Conservation (phyloP, 352 stramenopile genomes). For the Phytopythium vexans region DNA sequence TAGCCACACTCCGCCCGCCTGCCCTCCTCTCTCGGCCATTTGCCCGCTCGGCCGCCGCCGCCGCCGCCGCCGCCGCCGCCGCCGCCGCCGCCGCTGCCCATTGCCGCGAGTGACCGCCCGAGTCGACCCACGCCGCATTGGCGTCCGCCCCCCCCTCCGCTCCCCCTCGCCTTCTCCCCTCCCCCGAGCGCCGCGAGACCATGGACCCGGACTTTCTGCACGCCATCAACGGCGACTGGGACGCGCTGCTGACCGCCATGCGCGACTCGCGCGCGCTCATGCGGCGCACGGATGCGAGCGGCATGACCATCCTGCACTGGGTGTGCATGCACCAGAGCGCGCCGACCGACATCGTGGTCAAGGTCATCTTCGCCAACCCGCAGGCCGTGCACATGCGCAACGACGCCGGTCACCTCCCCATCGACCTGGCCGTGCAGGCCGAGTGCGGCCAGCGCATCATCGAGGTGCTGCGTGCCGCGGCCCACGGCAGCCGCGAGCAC, state of each 20-base stretch:
- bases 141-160: not conserved
- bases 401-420: constrained; percentile 67
- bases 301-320: constrained; percentile 82
- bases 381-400: constrained; percentile 69
- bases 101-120: constrained; percentile 6
- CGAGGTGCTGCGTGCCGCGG: constrained; percentile 60
- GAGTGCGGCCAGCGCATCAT: constrained; percentile 73
- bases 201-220: constrained; percentile 80
- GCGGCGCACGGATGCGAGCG: constrained; percentile 56
- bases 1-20: no score
- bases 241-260: constrained; percentile 61
- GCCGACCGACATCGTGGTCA: constrained; percentile 71
- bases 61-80: not conserved
- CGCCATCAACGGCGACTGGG: constrained; percentile 81
- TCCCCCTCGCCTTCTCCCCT: not conserved
- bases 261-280: constrained; percentile 56
- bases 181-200: not conserved
- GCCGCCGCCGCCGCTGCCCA: not conserved
- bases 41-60: not conserved
- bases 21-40: no score
- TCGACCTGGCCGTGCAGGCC: constrained; percentile 72
- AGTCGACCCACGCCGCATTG: constrained; percentile 11
- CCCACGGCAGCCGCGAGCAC: constrained; percentile 33
- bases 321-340: constrained; percentile 75
- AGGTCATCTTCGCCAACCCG: constrained; percentile 78